Evolutionary conservation across 495 filamentous ascomycete genomes (phyloP), one percentile per base, ranked within the genome.

Genomic region (Tuber aestivum): DNA sequence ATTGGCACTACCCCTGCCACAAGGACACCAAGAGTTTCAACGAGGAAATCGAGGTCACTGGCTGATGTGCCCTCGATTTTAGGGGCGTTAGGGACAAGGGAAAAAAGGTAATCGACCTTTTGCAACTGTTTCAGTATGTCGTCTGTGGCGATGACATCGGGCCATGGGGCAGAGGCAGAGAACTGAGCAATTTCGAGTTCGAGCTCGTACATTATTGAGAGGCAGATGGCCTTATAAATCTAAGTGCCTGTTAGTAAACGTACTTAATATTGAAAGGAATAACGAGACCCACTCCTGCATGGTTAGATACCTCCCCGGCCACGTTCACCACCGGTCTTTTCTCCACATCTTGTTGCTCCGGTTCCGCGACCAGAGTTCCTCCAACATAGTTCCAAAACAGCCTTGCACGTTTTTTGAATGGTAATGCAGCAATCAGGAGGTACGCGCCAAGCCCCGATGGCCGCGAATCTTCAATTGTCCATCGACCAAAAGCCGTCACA

Each of bases 121-220:
- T 38, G 42, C 35, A 75, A 41, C 50, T 79, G 77, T 21, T 75
- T 74, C n/a, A 79, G 72, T 16, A 72, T 74, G 18, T 79, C 78
- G 41, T 50, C 48, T 75, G 78, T 77, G 20, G 76, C 72, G 42
- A 79, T 79, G 35, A 75, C 72, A 18, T 80, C 79, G 18, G 79
- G 79, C 79, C 79, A 80, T 32, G 79, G 77, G 10, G 79, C 70
- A 1, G 44, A 48, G 23, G 21, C 37, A 14, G 72, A 80, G 37
- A 80, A 80, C 12, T 72, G 74, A 32, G 70, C 70, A 38, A 80
- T 45, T n/a, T 80, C 79, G 0, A 76, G 68, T 37, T 80, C 74
- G 3, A 80, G 71, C 38, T 80, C 79, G 40, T 80, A 77, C 7
- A 61, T 72, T 21, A 80, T 77, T 0, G 78, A 80, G 14, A 80